Evolutionary conservation across 257 asterid genomes (phyloP), one percentile per base, ranked within the genome.

Genomic region (Salvia rosmarinus): DNA sequence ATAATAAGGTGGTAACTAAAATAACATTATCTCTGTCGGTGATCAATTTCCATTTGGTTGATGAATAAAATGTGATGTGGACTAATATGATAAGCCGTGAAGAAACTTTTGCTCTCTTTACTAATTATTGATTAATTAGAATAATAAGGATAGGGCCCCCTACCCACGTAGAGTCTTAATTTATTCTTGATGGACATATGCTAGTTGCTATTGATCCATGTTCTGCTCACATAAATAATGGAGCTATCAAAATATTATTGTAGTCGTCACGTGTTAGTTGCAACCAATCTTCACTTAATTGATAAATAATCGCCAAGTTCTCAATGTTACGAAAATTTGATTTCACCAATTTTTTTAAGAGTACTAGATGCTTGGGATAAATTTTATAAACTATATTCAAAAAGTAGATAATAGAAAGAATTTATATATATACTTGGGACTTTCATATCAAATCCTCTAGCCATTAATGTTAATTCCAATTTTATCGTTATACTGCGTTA

Each of bases 151-250:
- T 68, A 0, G 68, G 59, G 16, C 74, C 65, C 79, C 43, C 70
- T 35, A 4, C 43, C 20, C 65, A 6, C 40, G 17, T 63, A 13
- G 4, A 34, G 51, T 67, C 64, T 55, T 67, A 7, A 74, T 69
- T 79, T 68, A 68, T 68, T 63, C 39, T 54, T 19, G 0, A 44
- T 46, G 73, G 59, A 28, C 71, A 30, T 35, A 21, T 32, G 47
- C 57, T 68, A 56, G 84, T 56, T 73, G 67, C 3, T 49, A 57
- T 25, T n/a, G 34, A 65, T 72, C 57, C 52, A 60, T 40, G 46
- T 39, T 37, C 3, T 8, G 11, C 40, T 17, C 59, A 40, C 12
- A 19, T 23, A 25, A 16, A 35, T 58, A 40, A 35, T 39, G 60
- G 25, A 67, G 9, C 17, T 68, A 54, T 39, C 60, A 37, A 11